Evolutionary conservation across 2,329 filamentous ascomycete species (phyloP), one percentile per base, ranked within the genome.

Genomic region (Zasmidium cellare): DNA sequence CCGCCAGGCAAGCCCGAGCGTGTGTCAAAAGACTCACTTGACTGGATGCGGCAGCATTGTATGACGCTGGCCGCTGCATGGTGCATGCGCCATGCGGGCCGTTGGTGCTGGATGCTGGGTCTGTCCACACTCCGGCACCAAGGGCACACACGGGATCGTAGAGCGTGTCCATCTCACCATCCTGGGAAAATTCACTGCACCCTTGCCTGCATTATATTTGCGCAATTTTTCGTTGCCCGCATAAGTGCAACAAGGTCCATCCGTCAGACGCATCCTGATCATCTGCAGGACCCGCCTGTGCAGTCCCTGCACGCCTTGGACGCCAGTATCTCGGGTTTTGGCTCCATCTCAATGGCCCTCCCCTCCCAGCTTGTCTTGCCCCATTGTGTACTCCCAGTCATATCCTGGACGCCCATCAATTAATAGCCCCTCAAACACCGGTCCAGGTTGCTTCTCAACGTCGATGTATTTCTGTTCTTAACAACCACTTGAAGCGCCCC

Each of bases 151-250:
- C 62, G 60, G 59, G 53, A 62, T 57, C 60, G 55, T 54, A 59
- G 59, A 52, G 48, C 50, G 19, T 46, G 53, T 60, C 55, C n/a
- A 58, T 58, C 56, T 58, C 59, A 56, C 46, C 47, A 65, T 65
- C 62, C 60, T 57, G 56, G 50, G 16, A 19, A 51, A 28, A 28
- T 11, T 28, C 24, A 20, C 53, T 57, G 55, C 61, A 63, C 52
- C 60, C 60, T 60, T 58, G 56, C 58, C 60, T 28, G 63, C 61
- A 65, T 62, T 25, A 57, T 56, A 57, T 61, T 61, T 61, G 62
- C 60, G 63, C 63, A 56, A 61, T 65, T 61, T 65, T 65, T 65
- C 63, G 63, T n/a, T 56, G 46, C 58, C 48, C 55, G 63, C 63
- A 65, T 62, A 45, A 60, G 63, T 65, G 63, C 59, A 52, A 65